Evolutionary conservation across 352 stramenopile genomes (phyloP).

Genomic region (Globisporangium canariense): DNA sequence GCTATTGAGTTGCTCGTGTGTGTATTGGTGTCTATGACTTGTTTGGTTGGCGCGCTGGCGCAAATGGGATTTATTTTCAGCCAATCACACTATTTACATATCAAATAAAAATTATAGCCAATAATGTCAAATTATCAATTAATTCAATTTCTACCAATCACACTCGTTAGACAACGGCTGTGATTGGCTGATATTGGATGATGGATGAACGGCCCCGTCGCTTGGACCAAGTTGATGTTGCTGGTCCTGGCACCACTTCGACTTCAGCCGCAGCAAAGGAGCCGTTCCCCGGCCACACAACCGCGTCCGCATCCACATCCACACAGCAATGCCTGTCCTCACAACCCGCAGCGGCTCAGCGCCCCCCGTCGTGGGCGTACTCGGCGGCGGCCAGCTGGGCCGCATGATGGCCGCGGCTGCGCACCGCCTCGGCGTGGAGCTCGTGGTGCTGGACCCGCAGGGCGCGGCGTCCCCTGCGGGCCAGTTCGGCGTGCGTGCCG

Average conservation of each 20-base stretch:
- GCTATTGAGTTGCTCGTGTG: background rate
- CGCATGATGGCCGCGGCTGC: conserved; percentile 98
- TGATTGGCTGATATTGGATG: background rate
- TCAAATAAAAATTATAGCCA: too few species aligned
- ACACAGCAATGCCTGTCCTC: conserved; percentile 48
- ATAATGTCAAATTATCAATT: background rate
- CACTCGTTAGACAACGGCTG: background rate
- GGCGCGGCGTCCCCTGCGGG: conserved; percentile 69
- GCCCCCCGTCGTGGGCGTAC: conserved; percentile 80
- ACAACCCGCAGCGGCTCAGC: conserved; percentile 33
- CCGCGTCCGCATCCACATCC: background rate
- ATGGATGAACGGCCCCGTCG: conserved; percentile 8
- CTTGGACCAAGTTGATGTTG: conserved; percentile 16
- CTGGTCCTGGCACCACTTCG: conserved; percentile 12
- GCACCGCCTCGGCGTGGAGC: conserved; percentile 91
- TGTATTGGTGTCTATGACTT: background rate
- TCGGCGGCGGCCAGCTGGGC: conserved; percentile 97
- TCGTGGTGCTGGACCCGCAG: conserved; percentile 92
- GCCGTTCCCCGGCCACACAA: background rate
- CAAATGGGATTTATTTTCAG: background rate
- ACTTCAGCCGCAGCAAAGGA: background rate
- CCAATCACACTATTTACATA: background rate
- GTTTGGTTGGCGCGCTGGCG: background rate
- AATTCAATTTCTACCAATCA: conserved; percentile 5
- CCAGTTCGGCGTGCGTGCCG: conserved; percentile 61